Evolutionary conservation across 257 asterid genomes (phyloP).

Genomic region (Gentiana straminea): DNA sequence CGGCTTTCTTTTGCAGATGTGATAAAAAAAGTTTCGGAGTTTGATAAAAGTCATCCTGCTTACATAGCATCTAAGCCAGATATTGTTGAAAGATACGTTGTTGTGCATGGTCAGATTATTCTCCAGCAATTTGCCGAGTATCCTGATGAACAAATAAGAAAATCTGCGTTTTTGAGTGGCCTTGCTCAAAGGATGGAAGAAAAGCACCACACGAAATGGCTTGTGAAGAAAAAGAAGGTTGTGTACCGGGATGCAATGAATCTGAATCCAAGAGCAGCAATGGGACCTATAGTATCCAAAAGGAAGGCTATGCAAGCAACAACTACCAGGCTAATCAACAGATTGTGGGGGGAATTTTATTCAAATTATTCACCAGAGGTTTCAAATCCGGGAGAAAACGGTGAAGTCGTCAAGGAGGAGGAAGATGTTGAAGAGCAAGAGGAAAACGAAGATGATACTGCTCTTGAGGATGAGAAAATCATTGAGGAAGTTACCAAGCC

Average conservation of each 20-base stretch:
- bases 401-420: slow-evolving; percentile 51
- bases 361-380: slow-evolving; percentile 71
- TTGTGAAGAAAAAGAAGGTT: slow-evolving; percentile 79
- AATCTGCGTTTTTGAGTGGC: slow-evolving; percentile 61
- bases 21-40: slow-evolving; percentile 54
- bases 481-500: slow-evolving; percentile 27
- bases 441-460: slow-evolving; percentile 62
- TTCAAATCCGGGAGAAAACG: slow-evolving; percentile 24
- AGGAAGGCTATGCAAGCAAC: slow-evolving; percentile 97
- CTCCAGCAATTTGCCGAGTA: slow-evolving; percentile 83
- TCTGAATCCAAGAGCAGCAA: slow-evolving; percentile 77
- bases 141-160: slow-evolving; percentile 69
- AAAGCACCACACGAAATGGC: slow-evolving; percentile 87
- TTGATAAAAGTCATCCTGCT: slow-evolving; percentile 54
- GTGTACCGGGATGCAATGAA: slow-evolving; percentile 41
- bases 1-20: slow-evolving; percentile 78
- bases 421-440: slow-evolving; percentile 68
- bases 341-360: slow-evolving; percentile 91
- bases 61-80: slow-evolving; percentile 56
- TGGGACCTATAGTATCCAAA: slow-evolving; percentile 60
- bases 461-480: slow-evolving; percentile 33
- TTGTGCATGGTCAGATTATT: slow-evolving; percentile 89
- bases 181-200: slow-evolving; percentile 80
- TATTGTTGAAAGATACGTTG: slow-evolving; percentile 70
- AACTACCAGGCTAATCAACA: slow-evolving; percentile 68